Evolutionary conservation across 2,329 filamentous ascomycete genomes (phyloP), one percentile per base, ranked within the genome.

Genomic region (Didymella arachidicola): DNA sequence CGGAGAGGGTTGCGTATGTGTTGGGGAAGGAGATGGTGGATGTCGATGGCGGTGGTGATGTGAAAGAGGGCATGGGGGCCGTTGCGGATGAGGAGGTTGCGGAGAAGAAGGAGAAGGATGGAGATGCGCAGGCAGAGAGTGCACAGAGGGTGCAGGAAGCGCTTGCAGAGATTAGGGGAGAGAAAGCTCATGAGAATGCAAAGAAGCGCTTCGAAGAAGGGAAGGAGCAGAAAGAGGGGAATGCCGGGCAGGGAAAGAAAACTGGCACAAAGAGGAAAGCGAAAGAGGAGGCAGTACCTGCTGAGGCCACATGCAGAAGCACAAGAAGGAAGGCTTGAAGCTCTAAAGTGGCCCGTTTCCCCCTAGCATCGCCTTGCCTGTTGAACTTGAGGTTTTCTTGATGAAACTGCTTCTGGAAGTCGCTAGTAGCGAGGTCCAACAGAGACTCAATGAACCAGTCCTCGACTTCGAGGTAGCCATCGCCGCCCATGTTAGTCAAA

Each of bases 1-100:
- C 89, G 5, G 90, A 93, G 75, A 88, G 84, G 72, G 89, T 88
- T 18, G 89, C 89, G 2, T 92, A 87, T 70, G 89, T 91, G 10
- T 72, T 91, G 48, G 84, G 90, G 70, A 86, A 63, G 62, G 68
- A 69, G 45, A 62, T 60, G 72, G 59, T 63, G 7, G 61, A 63
- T 45, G 18, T 61, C 18, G 57, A 46, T 30, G 30, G 16, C 6
- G 29, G 47, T 11, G 50, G 14, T 12, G 48, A 39, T 14, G 7
- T 12, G 30, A 10, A 16, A 2, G 49, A 43, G 16, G 16, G 25
- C 5, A 8, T n/a, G 36, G n/a, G 5, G 36, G 18, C 5, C 16
- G n/a, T 18, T 50, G n/a, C 26, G 26, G 12, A 32, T 14, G 27
- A 43, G 12, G 36, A 8, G 7, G 29, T 6, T 48, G 18, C 4